Evolutionary conservation across 2,329 filamentous ascomycete species (phyloP).

Genomic region (Leptoxyphium fumago): DNA sequence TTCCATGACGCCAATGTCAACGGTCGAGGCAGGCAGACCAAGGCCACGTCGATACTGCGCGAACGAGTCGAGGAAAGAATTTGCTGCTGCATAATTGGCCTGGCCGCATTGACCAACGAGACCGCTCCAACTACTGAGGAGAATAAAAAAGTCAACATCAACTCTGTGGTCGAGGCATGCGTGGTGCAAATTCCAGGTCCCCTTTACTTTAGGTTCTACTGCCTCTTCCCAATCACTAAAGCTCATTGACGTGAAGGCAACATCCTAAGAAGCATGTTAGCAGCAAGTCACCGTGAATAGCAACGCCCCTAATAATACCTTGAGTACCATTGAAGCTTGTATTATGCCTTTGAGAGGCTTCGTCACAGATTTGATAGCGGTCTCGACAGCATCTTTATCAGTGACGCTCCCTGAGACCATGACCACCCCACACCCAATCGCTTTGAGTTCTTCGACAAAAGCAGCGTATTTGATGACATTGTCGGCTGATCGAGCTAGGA

Average conservation of each 20-base stretch:
- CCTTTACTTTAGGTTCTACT: constrained; percentile 12
- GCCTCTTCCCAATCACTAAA: constrained; percentile 7
- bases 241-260: constrained; percentile 8
- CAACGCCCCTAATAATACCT: neutral
- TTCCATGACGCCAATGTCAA: constrained; percentile 39
- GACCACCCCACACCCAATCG: neutral
- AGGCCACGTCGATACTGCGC: constrained; percentile 24
- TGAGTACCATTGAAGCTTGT: neutral
- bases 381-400: constrained; percentile 1
- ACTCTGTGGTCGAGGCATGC: neutral
- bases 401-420: neutral
- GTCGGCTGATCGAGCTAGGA: constrained; percentile 6
- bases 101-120: constrained; percentile 44
- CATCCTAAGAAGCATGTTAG: neutral
- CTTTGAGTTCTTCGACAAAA: constrained; percentile 2
- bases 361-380: neutral
- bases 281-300: too few species aligned
- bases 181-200: constrained; percentile 16
- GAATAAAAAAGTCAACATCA: constrained; percentile 31
- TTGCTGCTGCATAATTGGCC: constrained; percentile 44
- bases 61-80: constrained; percentile 6
- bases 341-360: neutral
- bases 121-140: constrained; percentile 40
- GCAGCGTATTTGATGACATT: neutral
- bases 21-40: constrained; percentile 31